Conservation (phyloP, 768 basidiomycete species). For the Strobilomyces confusus region DNA sequence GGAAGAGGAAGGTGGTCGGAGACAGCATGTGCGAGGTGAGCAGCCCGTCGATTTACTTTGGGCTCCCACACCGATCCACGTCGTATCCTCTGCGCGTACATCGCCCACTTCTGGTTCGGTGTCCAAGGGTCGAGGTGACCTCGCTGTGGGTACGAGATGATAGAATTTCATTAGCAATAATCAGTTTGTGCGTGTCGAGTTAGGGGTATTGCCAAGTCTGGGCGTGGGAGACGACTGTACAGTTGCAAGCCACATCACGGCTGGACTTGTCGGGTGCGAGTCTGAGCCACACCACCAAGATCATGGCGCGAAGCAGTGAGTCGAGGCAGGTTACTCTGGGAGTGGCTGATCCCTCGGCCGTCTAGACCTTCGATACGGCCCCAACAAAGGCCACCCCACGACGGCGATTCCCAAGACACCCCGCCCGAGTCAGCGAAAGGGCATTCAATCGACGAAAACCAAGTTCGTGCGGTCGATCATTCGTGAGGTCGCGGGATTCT, state of each 20-base stretch:
- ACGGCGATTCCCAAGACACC: slow-evolving; percentile 72
- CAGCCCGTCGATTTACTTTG: slow-evolving; percentile 35
- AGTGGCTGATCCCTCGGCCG: slow-evolving; percentile 9
- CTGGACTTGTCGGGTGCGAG: slow-evolving; percentile 9
- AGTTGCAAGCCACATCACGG: slow-evolving; percentile 45
- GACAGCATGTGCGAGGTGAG: slow-evolving; percentile 33
- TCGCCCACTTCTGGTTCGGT: slow-evolving; percentile 49
- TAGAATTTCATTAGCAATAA: slow-evolving; percentile 13
- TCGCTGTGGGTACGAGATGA: slow-evolving; percentile 28
- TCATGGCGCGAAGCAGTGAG: slow-evolving; percentile 79
- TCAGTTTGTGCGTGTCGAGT: not conserved
- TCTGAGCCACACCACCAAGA: slow-evolving; percentile 38
- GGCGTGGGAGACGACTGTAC: slow-evolving; percentile 44
- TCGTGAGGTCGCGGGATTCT: slow-evolving; percentile 96
- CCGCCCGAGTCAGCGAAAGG: slow-evolving; percentile 91
- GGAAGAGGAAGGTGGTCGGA: slow-evolving; percentile 24
- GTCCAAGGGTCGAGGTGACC: slow-evolving; percentile 41
- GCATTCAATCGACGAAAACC: slow-evolving; percentile 82
- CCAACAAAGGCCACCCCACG: slow-evolving; percentile 86
- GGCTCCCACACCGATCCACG: slow-evolving; percentile 39
- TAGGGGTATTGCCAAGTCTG: slow-evolving; percentile 10
- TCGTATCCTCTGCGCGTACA: slow-evolving; percentile 42
- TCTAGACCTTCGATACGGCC: slow-evolving; percentile 78
- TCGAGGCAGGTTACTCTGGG: slow-evolving; percentile 8
- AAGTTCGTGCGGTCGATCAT: slow-evolving; percentile 91